Percentiles rank a stretch among this genome's conserved stretches.
Evolutionary conservation across 2,329 filamentous ascomycete genomes (phyloP).

Genomic region (Penicillium sp.): DNA sequence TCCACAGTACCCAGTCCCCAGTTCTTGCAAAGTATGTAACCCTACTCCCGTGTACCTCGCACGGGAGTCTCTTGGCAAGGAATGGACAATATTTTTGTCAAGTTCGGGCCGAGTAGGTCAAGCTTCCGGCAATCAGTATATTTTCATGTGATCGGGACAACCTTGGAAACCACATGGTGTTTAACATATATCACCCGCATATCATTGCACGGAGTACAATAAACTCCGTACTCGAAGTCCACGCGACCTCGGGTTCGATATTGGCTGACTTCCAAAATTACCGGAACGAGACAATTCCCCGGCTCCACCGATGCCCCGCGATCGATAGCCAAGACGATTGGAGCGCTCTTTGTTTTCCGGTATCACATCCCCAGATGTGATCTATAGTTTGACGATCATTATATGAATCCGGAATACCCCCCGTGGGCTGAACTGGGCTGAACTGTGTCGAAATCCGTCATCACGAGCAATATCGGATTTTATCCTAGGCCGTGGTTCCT

Average conservation of each 20-base stretch:
- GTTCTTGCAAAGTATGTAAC: too few species aligned
- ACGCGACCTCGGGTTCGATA: background rate
- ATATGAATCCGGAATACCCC: background rate
- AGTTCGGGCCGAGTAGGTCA: background rate
- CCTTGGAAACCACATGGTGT: background rate
- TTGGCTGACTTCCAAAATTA: too few species aligned
- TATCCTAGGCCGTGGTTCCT: background rate
- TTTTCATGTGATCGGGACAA: background rate
- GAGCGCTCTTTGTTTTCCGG: background rate
- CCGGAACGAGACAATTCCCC: conserved; percentile 13
- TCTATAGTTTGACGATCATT: background rate
- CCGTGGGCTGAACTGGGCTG: background rate
- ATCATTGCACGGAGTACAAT: too few species aligned
- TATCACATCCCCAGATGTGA: background rate
- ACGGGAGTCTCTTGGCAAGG: background rate
- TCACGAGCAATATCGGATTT: background rate
- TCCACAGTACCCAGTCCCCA: too few species aligned
- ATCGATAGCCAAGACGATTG: background rate
- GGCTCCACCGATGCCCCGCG: conserved; percentile 7
- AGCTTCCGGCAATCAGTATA: background rate
- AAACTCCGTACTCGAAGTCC: background rate
- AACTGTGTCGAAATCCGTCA: background rate
- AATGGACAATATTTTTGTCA: background rate
- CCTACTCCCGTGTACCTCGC: too few species aligned
- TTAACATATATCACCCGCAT: too few species aligned